These are phyloP conservation scores for Trypanosoma scelopori DNA, from an alignment of 208 protist species.

Conservation along the genomic window DNA sequence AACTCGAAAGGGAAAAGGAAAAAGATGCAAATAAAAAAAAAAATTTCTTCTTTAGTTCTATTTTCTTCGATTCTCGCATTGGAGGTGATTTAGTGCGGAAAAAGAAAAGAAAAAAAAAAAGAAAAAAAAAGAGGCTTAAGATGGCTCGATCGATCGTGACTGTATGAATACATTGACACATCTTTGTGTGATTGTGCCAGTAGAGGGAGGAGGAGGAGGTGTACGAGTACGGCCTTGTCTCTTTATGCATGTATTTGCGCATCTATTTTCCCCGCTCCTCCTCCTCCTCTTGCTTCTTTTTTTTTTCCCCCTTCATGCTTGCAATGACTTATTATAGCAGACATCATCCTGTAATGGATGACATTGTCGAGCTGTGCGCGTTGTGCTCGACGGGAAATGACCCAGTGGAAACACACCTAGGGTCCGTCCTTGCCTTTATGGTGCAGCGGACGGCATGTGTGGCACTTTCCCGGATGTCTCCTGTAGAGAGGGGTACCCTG, in stretches of 20 bases:
- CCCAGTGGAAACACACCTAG: neutral
- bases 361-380: slow-evolving; percentile 17
- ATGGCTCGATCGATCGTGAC: too few relatives aligned
- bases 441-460: slow-evolving; percentile 8
- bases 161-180: too few relatives aligned
- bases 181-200: too few relatives aligned
- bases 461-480: slow-evolving; percentile 15
- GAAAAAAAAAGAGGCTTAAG: too few relatives aligned
- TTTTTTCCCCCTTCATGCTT: slow-evolving; percentile 22
- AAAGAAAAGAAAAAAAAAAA: too few relatives aligned
- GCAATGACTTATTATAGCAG: neutral
- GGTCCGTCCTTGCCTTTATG: slow-evolving; percentile 19
- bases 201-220: too few relatives aligned
- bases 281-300: slow-evolving; percentile 3
- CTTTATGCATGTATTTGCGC: neutral
- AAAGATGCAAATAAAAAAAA: too few relatives aligned
- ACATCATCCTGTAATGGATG: slow-evolving; percentile 12
- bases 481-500: slow-evolving; percentile 17
- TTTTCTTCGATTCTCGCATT: too few relatives aligned
- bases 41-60: too few relatives aligned
- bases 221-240: neutral
- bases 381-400: slow-evolving; percentile 6
- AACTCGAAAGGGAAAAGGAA: too few relatives aligned
- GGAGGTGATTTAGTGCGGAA: too few relatives aligned
- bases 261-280: neutral